A percentile compares a stretch with the other conserved stretches of the same genome.
These are phyloP conservation scores for Spathaspora boniae DNA, from an alignment of 805 yeast genomes.

Conservation along the genomic window DNA sequence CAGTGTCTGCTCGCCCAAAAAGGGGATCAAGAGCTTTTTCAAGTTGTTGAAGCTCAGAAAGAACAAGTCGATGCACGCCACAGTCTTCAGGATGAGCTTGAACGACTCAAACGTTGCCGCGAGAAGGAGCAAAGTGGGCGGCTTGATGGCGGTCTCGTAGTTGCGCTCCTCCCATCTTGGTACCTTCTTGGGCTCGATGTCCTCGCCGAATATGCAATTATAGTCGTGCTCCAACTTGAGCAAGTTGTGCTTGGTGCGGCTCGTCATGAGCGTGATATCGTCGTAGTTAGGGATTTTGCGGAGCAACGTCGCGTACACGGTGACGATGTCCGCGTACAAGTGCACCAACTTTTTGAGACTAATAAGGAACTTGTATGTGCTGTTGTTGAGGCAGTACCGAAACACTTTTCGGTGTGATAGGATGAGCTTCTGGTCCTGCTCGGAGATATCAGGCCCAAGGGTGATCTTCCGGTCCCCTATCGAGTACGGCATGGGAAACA, in stretches of 20 bases:
- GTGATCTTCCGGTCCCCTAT: constrained; percentile 32
- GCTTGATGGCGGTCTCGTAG: constrained; percentile 24
- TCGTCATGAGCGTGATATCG: constrained; percentile 34
- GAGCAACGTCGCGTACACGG: constrained; percentile 37
- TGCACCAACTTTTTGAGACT: constrained; percentile 32
- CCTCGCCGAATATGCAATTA: constrained; percentile 23
- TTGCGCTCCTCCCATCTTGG: constrained; percentile 23
- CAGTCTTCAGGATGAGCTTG: constrained; percentile 17
- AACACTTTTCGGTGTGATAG: constrained; percentile 28
- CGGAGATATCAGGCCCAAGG: constrained; percentile 17
- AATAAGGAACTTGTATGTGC: constrained; percentile 22
- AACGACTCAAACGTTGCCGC: constrained; percentile 16
- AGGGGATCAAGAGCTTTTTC: constrained; percentile 35
- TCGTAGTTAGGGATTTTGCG: constrained; percentile 39
- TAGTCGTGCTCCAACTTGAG: constrained; percentile 29
- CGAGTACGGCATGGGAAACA: constrained; percentile 41
- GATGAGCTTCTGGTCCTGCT: constrained; percentile 24
- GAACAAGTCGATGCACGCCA: constrained; percentile 36
- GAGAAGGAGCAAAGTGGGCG: constrained; percentile 16
- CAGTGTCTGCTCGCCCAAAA: constrained; percentile 29
- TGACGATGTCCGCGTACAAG: constrained; percentile 34
- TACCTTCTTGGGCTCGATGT: background rate
- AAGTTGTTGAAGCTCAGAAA: constrained; percentile 36
- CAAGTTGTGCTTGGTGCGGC: constrained; percentile 17
- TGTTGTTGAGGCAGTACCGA: constrained; percentile 31